Conservation (phyloP, 2,329 filamentous ascomycete species). For the Trichoderma cornu-damae region DNA sequence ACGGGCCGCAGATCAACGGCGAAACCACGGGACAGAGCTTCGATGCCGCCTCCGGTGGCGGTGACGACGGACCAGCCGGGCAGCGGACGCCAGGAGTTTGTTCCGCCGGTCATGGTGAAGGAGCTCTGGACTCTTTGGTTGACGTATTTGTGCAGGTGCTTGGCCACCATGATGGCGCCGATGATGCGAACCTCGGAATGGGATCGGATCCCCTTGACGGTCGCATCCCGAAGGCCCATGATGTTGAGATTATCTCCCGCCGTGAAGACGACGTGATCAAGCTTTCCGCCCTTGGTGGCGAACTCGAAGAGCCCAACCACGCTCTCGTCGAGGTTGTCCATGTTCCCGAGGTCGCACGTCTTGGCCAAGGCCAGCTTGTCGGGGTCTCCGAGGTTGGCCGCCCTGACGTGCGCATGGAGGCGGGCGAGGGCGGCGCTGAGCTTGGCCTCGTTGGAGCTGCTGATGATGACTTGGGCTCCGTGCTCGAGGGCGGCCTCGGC, state of each 20-base stretch:
- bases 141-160: slow-evolving; percentile 43
- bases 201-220: slow-evolving; percentile 36
- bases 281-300: slow-evolving; percentile 41
- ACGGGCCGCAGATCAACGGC: slow-evolving; percentile 60
- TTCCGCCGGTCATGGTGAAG: slow-evolving; percentile 54
- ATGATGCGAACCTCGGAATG: slow-evolving; percentile 47
- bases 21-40: slow-evolving; percentile 50
- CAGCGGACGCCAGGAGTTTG: slow-evolving; percentile 45
- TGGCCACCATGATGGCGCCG: slow-evolving; percentile 47
- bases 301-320: slow-evolving; percentile 44
- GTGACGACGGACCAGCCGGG: slow-evolving; percentile 48
- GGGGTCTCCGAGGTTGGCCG: slow-evolving; percentile 34
- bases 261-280: slow-evolving; percentile 56
- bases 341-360: slow-evolving; percentile 23
- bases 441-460: slow-evolving; percentile 50
- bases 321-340: slow-evolving; percentile 33
- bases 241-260: slow-evolving; percentile 43
- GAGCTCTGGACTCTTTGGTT: slow-evolving; percentile 39
- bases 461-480: slow-evolving; percentile 53
- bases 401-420: slow-evolving; percentile 32
- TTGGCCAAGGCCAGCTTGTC: slow-evolving; percentile 24
- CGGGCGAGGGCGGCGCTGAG: slow-evolving; percentile 42
- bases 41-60: slow-evolving; percentile 45
- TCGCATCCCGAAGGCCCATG: slow-evolving; percentile 38
- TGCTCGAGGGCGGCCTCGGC: slow-evolving; percentile 53